These are phyloP conservation scores for Petrea volubilis DNA, from an alignment of 257 asterid species.

Conservation along the genomic window DNA sequence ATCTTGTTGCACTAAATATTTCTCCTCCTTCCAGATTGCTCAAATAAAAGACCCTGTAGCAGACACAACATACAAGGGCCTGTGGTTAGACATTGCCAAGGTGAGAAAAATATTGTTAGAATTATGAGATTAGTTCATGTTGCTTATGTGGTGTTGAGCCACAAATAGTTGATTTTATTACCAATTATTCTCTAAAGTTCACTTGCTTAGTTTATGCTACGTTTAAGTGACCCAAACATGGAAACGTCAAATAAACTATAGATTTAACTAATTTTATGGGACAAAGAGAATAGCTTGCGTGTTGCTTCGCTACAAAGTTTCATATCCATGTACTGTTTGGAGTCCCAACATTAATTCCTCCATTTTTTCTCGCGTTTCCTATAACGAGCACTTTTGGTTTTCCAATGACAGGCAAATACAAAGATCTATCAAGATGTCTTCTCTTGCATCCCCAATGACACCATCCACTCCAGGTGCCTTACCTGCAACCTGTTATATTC, in stretches of 20 bases:
- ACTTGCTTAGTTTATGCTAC: neutral
- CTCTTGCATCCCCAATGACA: constrained; percentile 86
- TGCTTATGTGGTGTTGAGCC: neutral
- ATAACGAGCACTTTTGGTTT: neutral
- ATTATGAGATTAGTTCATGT: neutral
- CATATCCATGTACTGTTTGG: neutral
- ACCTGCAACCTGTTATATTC: neutral
- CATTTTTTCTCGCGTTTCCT: neutral
- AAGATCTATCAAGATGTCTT: constrained; percentile 77
- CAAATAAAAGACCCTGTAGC: constrained; percentile 74
- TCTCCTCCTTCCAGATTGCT: constrained; percentile 46
- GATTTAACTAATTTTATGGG: neutral
- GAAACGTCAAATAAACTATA: neutral
- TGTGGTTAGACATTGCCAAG: constrained; percentile 79
- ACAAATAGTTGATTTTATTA: neutral
- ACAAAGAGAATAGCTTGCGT: neutral
- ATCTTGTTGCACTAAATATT: constrained; percentile 2
- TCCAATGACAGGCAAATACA: constrained; percentile 63
- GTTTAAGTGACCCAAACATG: neutral
- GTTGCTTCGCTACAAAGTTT: neutral
- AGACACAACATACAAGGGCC: constrained; percentile 60
- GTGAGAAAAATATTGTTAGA: constrained; percentile 34
- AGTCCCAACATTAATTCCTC: neutral
- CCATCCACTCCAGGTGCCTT: constrained; percentile 74
- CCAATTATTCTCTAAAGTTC: neutral